phyloP scores from a whole-genome alignment of 768 basidiomycete genomes.

The Dioszegia crocea region DNA sequence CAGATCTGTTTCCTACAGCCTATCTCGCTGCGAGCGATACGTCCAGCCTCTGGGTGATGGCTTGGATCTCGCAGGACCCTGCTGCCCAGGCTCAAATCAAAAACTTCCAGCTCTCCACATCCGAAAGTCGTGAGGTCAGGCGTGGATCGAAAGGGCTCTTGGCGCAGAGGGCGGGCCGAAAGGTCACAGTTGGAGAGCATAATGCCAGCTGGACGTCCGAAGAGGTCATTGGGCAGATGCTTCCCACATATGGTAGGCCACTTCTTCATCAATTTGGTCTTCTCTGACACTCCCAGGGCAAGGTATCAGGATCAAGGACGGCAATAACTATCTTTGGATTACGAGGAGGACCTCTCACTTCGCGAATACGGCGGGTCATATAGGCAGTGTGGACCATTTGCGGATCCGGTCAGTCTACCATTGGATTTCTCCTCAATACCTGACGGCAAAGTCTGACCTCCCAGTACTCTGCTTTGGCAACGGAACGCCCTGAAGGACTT shows the following conservation, averaged over 20 bases:
- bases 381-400: no score
- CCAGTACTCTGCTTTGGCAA: conserved; percentile 1
- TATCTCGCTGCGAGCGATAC: conserved; percentile 23
- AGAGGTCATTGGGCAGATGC: conserved; percentile 26
- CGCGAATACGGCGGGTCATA: neutral
- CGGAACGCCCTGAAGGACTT: conserved; percentile 17
- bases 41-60: conserved; percentile 29
- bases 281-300: conserved; percentile 7
- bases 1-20: conserved; percentile 24
- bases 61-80: conserved; percentile 31
- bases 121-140: conserved; percentile 5
- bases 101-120: conserved; percentile 24
- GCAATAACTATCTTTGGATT: conserved; percentile 24
- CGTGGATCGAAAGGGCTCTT: conserved; percentile 3
- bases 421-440: neutral
- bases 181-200: neutral
- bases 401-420: neutral
- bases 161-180: no score
- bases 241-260: conserved; percentile 23
- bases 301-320: conserved; percentile 14
- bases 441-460: neutral
- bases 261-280: neutral
- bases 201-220: conserved; percentile 18
- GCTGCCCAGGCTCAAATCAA: conserved; percentile 24
- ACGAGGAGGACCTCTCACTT: neutral